Evolutionary conservation across 208 protist species (phyloP).

Genomic region (Acanthamoeba triangularis): DNA sequence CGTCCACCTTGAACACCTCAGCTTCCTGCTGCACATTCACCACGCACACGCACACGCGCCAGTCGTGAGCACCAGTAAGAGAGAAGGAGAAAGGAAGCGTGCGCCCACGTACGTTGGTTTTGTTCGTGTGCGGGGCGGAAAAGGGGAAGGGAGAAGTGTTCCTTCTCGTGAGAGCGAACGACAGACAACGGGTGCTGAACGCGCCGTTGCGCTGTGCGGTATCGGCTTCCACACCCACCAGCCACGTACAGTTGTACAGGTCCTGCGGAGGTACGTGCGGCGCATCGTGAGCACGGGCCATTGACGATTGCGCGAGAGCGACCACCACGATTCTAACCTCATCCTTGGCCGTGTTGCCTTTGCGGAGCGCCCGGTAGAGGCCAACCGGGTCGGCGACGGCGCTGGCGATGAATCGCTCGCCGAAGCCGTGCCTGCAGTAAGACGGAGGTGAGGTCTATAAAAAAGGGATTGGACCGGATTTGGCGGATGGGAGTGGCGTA

Average conservation of each 20-base stretch:
- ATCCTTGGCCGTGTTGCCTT: neutral
- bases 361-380: neutral
- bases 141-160: neutral
- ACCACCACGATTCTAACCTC: neutral
- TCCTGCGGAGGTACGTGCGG: neutral
- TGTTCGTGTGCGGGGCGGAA: neutral
- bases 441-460: neutral
- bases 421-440: neutral
- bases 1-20: constrained; percentile 14
- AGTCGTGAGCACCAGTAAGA: too few species aligned
- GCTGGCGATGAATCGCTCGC: constrained; percentile 5
- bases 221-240: constrained; percentile 7
- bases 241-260: neutral
- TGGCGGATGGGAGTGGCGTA: neutral
- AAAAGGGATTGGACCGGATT: neutral
- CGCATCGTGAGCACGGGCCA: neutral
- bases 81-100: neutral
- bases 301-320: too few species aligned
- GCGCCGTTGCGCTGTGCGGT: neutral
- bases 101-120: neutral
- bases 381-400: neutral
- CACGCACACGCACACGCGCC: neutral
- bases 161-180: neutral
- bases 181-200: neutral
- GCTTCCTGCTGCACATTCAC: neutral